Conservation (phyloP, 345 rosid species). For the Populus ilicifolia region DNA sequence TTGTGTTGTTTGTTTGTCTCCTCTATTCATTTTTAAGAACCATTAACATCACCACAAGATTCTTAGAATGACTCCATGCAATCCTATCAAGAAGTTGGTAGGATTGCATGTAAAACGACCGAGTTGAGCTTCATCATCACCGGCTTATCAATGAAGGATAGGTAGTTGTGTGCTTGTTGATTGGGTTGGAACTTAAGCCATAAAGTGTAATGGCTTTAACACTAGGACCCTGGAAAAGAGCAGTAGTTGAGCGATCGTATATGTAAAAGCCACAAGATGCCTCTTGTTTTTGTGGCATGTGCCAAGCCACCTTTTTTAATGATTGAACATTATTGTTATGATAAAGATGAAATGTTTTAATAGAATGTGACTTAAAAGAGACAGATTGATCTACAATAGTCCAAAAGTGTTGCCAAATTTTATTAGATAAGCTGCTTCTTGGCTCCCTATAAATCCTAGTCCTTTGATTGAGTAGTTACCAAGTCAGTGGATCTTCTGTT, state of each 20-base stretch:
- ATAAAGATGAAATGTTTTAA: not conserved
- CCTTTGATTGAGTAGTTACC: not conserved
- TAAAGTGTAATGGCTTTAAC: not conserved
- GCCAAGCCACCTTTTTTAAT: conserved; percentile 20
- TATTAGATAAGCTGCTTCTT: not conserved
- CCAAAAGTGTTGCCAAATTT: conserved; percentile 2
- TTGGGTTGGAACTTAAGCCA: not conserved
- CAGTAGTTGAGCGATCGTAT: not conserved
- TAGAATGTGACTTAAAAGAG: not conserved
- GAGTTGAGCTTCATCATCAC: not conserved
- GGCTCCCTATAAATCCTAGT: not conserved
- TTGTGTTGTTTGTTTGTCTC: not conserved
- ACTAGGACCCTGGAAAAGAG: not conserved
- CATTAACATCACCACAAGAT: not conserved
- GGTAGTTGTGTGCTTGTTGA: not conserved
- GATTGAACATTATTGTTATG: conserved; percentile 21
- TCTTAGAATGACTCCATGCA: not conserved
- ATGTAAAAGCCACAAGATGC: not conserved
- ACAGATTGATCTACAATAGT: not conserved
- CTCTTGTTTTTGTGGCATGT: conserved; percentile 26
- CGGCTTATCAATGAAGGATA: not conserved
- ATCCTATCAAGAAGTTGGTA: not conserved
- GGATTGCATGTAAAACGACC: not conserved
- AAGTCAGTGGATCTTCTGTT: not conserved
- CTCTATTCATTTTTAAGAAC: not conserved